These are phyloP conservation scores for Penicillium pulvis DNA, from an alignment of 495 filamentous ascomycete genomes.

Conservation along the genomic window DNA sequence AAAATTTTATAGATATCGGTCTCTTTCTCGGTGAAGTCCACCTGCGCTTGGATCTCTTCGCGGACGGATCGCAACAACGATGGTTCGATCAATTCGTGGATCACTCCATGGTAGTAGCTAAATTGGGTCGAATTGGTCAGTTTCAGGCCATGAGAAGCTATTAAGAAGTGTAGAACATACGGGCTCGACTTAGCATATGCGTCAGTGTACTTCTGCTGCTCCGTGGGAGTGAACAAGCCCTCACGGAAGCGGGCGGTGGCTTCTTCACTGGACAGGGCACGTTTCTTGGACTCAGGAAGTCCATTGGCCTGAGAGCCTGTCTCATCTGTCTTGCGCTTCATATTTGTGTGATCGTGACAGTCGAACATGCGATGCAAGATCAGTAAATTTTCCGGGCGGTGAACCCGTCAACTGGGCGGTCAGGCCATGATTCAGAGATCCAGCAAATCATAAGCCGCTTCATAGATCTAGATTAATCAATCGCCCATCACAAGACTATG, in stretches of 20 bases:
- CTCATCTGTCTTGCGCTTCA: slow-evolving; percentile 59
- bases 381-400: slow-evolving; percentile 18
- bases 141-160: slow-evolving; percentile 4
- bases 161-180: slow-evolving; percentile 38
- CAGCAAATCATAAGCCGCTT: no score
- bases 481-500: no score
- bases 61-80: slow-evolving; percentile 83
- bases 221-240: slow-evolving; percentile 70
- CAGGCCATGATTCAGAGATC: background rate
- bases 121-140: slow-evolving; percentile 14
- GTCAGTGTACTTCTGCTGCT: slow-evolving; percentile 66
- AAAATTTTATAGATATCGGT: slow-evolving; percentile 99
- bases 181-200: slow-evolving; percentile 73
- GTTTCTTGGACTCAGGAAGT: slow-evolving; percentile 49
- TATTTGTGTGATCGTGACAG: slow-evolving; percentile 24
- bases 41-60: slow-evolving; percentile 80
- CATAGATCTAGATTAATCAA: no score
- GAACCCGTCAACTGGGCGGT: slow-evolving; percentile 17
- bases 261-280: slow-evolving; percentile 52
- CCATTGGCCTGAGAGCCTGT: slow-evolving; percentile 42
- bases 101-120: slow-evolving; percentile 89
- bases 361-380: background rate
- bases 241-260: slow-evolving; percentile 63
- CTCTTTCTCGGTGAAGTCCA: slow-evolving; percentile 97
- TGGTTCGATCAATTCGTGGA: slow-evolving; percentile 74